Evolutionary conservation across 768 basidiomycete species (phyloP).

Genomic region (Arthromyces matolae): DNA sequence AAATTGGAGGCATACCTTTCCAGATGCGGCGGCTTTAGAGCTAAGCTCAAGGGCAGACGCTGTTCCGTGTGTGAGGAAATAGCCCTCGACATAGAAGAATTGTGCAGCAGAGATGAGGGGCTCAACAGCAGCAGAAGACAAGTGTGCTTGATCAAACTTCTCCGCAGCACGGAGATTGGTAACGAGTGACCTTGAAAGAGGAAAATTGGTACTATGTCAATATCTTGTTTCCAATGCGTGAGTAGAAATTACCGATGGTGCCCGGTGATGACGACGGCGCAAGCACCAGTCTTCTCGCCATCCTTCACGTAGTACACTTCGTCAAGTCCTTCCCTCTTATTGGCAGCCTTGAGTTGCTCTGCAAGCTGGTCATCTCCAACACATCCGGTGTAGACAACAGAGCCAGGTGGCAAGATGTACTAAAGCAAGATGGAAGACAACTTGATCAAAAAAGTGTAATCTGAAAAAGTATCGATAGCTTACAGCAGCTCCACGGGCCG

Average conservation of each 20-base stretch:
- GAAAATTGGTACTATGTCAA: background rate
- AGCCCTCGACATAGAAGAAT: conserved; percentile 93
- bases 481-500: conserved; percentile 94
- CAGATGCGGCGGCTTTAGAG: conserved; percentile 67
- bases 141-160: conserved; percentile 78
- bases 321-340: conserved; percentile 86
- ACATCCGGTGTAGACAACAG: conserved; percentile 91
- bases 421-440: too few relatives aligned
- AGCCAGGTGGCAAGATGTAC: conserved; percentile 86
- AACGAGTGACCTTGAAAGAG: conserved; percentile 72
- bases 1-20: conserved; percentile 53
- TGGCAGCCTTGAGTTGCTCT: conserved; percentile 82
- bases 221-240: too few relatives aligned
- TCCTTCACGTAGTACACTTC: conserved; percentile 87
- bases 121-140: conserved; percentile 71
- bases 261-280: conserved; percentile 92
- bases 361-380: conserved; percentile 94
- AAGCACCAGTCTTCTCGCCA: conserved; percentile 90
- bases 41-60: conserved; percentile 69
- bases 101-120: conserved; percentile 76
- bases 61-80: conserved; percentile 92
- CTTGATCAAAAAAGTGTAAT: conserved; percentile 12
- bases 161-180: conserved; percentile 91
- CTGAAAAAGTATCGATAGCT: conserved; percentile 24
- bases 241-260: conserved; percentile 81